phyloP scores from a whole-genome alignment of 2,329 filamentous ascomycete genomes.

The Fusarium austroafricanum region DNA sequence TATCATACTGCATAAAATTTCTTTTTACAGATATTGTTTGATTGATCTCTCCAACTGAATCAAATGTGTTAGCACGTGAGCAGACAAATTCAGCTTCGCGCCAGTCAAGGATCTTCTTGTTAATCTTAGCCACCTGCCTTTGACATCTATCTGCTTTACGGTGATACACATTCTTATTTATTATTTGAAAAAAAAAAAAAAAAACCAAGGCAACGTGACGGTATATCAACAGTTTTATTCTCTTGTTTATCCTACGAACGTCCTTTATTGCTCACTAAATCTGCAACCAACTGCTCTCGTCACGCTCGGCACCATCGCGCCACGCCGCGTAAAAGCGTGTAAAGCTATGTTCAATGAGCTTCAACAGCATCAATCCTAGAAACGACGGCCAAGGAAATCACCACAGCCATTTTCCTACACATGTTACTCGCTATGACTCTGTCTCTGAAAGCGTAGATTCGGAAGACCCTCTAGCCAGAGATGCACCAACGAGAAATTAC shows the following conservation, averaged over 20 bases:
- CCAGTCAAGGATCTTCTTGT: not conserved
- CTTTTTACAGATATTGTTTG: too few relatives aligned
- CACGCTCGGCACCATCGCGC: not conserved
- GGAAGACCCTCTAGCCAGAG: constrained; percentile 36
- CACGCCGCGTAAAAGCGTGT: constrained; percentile 9
- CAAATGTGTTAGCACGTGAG: constrained; percentile 22
- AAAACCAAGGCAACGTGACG: not conserved
- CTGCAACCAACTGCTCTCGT: not conserved
- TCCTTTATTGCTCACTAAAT: not conserved
- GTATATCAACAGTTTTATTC: fast-evolving
- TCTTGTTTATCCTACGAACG: fast-evolving
- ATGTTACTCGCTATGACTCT: constrained; percentile 5
- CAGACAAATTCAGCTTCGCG: not conserved
- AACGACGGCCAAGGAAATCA: not conserved
- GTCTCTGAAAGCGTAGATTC: constrained; percentile 28
- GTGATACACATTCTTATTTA: not conserved
- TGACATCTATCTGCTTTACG: not conserved
- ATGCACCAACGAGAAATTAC: constrained; percentile 14
- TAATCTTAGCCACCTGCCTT: not conserved
- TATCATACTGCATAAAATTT: too few relatives aligned
- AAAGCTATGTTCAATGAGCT: constrained; percentile 15
- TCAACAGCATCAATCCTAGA: constrained; percentile 3
- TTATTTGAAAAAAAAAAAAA: too few relatives aligned
- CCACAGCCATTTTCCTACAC: not conserved
- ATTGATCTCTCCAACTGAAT: too few relatives aligned